These are phyloP conservation scores for Nicotiana attenuata DNA, from an alignment of 257 asterid genomes.

Conservation along the genomic window DNA sequence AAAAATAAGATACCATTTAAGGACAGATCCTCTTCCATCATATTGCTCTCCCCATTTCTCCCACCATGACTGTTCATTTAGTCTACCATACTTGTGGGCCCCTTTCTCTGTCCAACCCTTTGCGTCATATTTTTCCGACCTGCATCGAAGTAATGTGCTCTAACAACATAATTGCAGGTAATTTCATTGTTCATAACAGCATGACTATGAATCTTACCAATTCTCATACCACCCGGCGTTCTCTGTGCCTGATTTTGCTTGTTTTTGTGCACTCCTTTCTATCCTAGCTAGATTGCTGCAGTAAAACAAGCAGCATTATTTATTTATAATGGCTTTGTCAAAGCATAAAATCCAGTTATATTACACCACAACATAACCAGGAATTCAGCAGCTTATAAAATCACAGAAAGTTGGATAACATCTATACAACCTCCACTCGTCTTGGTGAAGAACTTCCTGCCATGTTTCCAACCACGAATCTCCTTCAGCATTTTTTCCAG, in stretches of 20 bases:
- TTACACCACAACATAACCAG: background rate
- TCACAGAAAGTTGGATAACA: background rate
- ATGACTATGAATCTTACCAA: constrained; percentile 44
- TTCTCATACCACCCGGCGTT: constrained; percentile 97
- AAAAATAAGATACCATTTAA: constrained; percentile 63
- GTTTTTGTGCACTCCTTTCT: constrained; percentile 98
- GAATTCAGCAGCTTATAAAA: background rate
- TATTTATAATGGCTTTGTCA: background rate
- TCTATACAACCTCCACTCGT: constrained; percentile 82
- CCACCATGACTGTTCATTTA: constrained; percentile 99
- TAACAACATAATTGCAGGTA: background rate
- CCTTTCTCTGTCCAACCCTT: constrained; percentile 99
- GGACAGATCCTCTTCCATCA: constrained; percentile 94
- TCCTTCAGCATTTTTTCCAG: constrained; percentile 89
- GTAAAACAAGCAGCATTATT: constrained; percentile 11
- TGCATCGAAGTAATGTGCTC: constrained; percentile 16
- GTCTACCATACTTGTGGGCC: constrained; percentile 90
- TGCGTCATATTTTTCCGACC: constrained; percentile 99
- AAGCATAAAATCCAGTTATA: background rate
- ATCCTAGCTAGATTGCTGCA: constrained; percentile 94
- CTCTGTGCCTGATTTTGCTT: constrained; percentile 90
- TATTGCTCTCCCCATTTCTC: constrained; percentile 99
- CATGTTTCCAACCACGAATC: constrained; percentile 99
- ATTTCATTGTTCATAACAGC: background rate
- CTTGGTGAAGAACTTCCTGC: constrained; percentile 96